A percentile compares a stretch with the other conserved stretches of the same genome.
Evolutionary conservation across 1,284 basidiomycete genomes (phyloP).

Genomic region (Phylloboletellus chloephorus): DNA sequence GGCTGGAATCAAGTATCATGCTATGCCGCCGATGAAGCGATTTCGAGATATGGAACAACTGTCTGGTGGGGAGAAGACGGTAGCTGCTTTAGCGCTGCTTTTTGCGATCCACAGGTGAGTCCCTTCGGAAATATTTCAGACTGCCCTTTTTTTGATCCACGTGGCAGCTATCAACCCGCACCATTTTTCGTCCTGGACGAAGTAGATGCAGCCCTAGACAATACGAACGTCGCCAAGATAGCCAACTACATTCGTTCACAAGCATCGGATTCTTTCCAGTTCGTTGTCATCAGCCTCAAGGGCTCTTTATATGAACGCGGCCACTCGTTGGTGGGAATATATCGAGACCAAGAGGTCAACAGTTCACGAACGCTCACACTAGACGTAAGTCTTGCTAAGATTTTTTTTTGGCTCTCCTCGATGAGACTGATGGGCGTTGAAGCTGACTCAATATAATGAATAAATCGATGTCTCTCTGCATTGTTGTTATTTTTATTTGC

Average conservation of each 20-base stretch:
- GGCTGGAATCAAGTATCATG: constrained; percentile 95
- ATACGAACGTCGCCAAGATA: constrained; percentile 91
- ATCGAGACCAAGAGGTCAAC: constrained; percentile 90
- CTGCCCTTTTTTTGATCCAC: constrained; percentile 3
- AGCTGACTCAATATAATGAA: constrained; percentile 40
- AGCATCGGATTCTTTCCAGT: constrained; percentile 81
- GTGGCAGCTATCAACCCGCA: constrained; percentile 84
- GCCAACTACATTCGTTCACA: constrained; percentile 86
- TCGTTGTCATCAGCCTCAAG: constrained; percentile 96
- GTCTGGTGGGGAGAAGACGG: constrained; percentile 97
- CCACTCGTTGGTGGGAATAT: constrained; percentile 89
- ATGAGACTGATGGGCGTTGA: constrained; percentile 9
- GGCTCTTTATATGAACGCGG: constrained; percentile 87
- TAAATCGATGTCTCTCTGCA: constrained; percentile 13
- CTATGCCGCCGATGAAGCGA: constrained; percentile 98
- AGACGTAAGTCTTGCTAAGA: constrained; percentile 58
- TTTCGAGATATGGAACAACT: constrained; percentile 99
- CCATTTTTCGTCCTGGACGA: constrained; percentile 99
- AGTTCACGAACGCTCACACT: constrained; percentile 85
- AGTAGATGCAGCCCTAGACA: constrained; percentile 95
- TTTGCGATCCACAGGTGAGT: constrained; percentile 91
- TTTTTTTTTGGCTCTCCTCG: neutral
- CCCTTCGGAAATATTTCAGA: neutral
- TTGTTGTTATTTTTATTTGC: constrained; percentile 27
- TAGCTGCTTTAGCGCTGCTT: constrained; percentile 90